Conservation (phyloP, 768 basidiomycete genomes). For the Lepiota subincarnata region DNA sequence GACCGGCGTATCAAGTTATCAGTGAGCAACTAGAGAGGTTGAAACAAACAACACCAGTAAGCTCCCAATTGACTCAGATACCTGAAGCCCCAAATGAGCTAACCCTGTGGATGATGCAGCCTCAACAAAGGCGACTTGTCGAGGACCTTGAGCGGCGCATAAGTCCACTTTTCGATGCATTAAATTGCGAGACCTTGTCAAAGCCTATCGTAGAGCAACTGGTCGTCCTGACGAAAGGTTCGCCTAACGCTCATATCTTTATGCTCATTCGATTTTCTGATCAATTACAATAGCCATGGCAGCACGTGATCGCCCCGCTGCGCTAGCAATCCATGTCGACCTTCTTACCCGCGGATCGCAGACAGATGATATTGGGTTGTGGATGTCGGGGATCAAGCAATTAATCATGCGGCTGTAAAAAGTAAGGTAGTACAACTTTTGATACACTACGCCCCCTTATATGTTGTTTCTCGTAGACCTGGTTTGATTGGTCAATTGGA, state of each 20-base stretch:
- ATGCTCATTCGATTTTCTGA: conserved; percentile 1
- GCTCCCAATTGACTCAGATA: conserved; percentile 23
- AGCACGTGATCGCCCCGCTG: conserved; percentile 69
- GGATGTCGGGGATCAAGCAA: conserved; percentile 91
- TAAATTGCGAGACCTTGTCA: conserved; percentile 85
- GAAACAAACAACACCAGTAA: conserved; percentile 73
- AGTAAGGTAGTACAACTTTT: conserved; percentile 4
- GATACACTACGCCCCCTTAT: not conserved
- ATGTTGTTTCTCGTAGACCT: too few species aligned
- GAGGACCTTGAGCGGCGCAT: conserved; percentile 87
- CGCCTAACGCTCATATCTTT: conserved; percentile 14
- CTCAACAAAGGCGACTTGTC: conserved; percentile 77
- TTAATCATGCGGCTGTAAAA: conserved; percentile 66
- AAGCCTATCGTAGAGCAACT: conserved; percentile 67
- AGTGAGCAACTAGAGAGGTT: conserved; percentile 57
- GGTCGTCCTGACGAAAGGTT: conserved; percentile 69
- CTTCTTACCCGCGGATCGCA: conserved; percentile 75
- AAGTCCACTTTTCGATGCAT: conserved; percentile 82
- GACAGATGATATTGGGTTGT: conserved; percentile 78
- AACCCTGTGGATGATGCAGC: conserved; percentile 33
- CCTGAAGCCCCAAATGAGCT: conserved; percentile 6
- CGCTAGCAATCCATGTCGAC: conserved; percentile 82
- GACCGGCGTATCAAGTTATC: conserved; percentile 65
- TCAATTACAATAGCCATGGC: conserved; percentile 61
- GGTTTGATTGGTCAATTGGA: too few species aligned